Evolutionary conservation across 257 asterid species (phyloP).

Genomic region (Nicotiana sylvestris): DNA sequence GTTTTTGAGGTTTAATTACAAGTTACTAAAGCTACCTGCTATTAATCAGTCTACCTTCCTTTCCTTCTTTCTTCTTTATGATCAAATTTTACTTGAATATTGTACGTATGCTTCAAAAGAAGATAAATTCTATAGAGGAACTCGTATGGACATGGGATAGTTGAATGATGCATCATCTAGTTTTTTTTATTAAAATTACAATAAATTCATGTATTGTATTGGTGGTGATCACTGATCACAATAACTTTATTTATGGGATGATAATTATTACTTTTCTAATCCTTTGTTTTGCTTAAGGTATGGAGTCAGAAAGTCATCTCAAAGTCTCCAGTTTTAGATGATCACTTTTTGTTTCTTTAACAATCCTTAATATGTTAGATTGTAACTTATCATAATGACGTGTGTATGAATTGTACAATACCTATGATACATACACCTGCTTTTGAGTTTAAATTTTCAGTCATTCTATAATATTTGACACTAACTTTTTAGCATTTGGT

Average conservation of each 20-base stretch:
- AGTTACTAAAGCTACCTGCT: not conserved
- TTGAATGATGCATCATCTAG: slow-evolving; percentile 1
- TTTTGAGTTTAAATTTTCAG: too few species aligned
- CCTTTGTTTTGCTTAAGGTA: slow-evolving; percentile 1
- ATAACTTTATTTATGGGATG: not conserved
- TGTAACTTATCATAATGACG: too few species aligned
- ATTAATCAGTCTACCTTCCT: not conserved
- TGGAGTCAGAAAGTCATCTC: slow-evolving; percentile 1
- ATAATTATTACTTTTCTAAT: not conserved
- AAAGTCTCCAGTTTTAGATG: not conserved
- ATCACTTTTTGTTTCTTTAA: too few species aligned
- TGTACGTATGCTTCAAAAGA: not conserved
- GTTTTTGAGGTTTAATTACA: not conserved
- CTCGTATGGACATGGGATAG: not conserved
- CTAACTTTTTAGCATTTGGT: too few species aligned
- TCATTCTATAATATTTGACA: too few species aligned
- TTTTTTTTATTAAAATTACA: not conserved
- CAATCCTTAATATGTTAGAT: too few species aligned
- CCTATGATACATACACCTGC: too few species aligned
- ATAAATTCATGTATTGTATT: not conserved
- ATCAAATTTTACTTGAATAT: not conserved
- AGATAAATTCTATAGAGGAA: not conserved
- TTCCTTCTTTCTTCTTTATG: not conserved
- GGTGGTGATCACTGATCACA: slow-evolving; percentile 1
- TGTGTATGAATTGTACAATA: too few species aligned